phyloP scores from a whole-genome alignment of 2,329 filamentous ascomycete species.

The Ascomycota sp. region DNA sequence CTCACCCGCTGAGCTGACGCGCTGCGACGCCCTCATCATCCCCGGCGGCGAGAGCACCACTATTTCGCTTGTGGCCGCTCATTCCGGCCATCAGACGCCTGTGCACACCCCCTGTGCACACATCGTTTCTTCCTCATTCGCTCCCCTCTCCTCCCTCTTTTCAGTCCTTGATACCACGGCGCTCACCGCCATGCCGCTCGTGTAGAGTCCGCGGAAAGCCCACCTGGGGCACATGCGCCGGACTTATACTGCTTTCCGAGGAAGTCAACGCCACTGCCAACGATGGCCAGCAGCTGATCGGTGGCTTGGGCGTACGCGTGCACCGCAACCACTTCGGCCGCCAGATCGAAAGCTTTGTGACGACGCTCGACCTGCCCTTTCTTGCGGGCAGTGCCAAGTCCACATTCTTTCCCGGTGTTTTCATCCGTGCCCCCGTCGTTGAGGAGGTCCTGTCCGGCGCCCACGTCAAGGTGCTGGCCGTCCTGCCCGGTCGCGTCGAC shows the following conservation, averaged over 20 bases:
- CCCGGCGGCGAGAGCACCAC: constrained; percentile 92
- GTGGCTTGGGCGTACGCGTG: constrained; percentile 74
- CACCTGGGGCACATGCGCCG: constrained; percentile 91
- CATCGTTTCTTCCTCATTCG: no score
- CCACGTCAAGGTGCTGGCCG: constrained; percentile 28
- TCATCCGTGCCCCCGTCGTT: constrained; percentile 87
- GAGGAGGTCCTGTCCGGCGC: constrained; percentile 47
- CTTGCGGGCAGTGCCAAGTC: constrained; percentile 18
- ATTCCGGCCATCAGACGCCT: no score
- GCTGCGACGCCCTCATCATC: constrained; percentile 69
- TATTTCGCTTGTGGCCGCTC: constrained; percentile 69
- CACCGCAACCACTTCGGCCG: constrained; percentile 90
- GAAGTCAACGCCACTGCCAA: constrained; percentile 75
- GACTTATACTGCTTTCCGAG: constrained; percentile 76
- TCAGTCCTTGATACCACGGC: no score
- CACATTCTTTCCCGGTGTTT: constrained; percentile 52
- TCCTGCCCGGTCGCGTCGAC: constrained; percentile 20
- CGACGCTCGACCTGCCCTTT: constrained; percentile 53
- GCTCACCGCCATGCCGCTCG: no score
- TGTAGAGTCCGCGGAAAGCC: constrained; percentile 53
- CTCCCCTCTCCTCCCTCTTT: no score
- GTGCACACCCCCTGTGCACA: no score
- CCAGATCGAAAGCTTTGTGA: constrained; percentile 80
- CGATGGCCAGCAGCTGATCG: constrained; percentile 82
- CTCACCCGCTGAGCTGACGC: constrained; percentile 46